phyloP scores from a whole-genome alignment of 164 flowering plant genomes.

The Tetrastigma voinierianum region DNA sequence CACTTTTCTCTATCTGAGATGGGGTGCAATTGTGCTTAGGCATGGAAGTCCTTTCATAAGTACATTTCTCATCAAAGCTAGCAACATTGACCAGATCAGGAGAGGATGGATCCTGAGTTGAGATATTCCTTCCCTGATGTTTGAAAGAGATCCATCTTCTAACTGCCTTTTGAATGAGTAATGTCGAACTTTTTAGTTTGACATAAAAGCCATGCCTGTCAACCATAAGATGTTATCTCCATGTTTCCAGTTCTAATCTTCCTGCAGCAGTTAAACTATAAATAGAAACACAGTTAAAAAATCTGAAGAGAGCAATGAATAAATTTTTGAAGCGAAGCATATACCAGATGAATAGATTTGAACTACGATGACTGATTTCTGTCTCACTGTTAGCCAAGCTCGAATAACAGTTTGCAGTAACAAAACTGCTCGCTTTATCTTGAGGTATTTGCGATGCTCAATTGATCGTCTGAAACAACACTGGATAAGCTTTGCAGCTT shows the following conservation, averaged over 20 bases:
- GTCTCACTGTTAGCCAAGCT: slow-evolving; percentile 51
- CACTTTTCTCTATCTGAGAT: slow-evolving; percentile 18
- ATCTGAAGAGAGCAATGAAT: too few relatives aligned
- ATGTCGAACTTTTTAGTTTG: slow-evolving; percentile 40
- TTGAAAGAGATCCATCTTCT: slow-evolving; percentile 47
- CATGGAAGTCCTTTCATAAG: slow-evolving; percentile 26
- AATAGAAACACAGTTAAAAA: too few relatives aligned
- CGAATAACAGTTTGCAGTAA: slow-evolving; percentile 48
- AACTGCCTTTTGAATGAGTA: slow-evolving; percentile 50
- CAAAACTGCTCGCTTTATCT: slow-evolving; percentile 40
- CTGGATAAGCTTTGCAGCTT: slow-evolving; percentile 69
- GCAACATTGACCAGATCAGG: slow-evolving; percentile 25
- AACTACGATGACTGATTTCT: not conserved
- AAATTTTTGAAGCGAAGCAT: too few relatives aligned
- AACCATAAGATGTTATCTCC: slow-evolving; percentile 34
- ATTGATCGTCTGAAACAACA: slow-evolving; percentile 44
- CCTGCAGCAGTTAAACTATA: slow-evolving; percentile 35
- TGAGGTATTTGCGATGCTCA: slow-evolving; percentile 39
- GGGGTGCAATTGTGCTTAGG: slow-evolving; percentile 5
- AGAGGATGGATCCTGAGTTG: slow-evolving; percentile 1
- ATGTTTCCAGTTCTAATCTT: slow-evolving; percentile 22
- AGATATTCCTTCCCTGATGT: slow-evolving; percentile 9
- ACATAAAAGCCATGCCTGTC: slow-evolving; percentile 53
- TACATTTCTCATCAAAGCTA: slow-evolving; percentile 22
- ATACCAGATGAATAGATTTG: slow-evolving; percentile 28